Conservation (phyloP, 2,329 filamentous ascomycete genomes). For the Amesomyces nigricolor region DNA sequence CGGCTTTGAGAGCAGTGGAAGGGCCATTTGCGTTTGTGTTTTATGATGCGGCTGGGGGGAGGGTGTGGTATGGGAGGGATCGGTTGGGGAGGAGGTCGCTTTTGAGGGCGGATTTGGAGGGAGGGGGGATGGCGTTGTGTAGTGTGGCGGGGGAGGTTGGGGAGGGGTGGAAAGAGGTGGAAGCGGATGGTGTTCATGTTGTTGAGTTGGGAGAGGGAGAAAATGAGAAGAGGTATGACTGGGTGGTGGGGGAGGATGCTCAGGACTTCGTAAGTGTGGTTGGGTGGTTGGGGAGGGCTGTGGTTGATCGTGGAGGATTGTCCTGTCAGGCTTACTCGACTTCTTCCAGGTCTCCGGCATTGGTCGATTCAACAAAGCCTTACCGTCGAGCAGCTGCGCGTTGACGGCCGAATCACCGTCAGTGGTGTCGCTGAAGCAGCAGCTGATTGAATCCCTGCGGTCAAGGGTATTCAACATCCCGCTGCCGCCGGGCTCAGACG, state of each 20-base stretch:
- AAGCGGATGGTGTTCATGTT: constrained; percentile 75
- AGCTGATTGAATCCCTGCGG: constrained; percentile 56
- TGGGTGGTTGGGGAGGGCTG: not conserved
- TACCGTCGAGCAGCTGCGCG: constrained; percentile 31
- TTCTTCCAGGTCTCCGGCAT: constrained; percentile 46
- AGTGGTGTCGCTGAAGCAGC: constrained; percentile 47
- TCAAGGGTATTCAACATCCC: constrained; percentile 63
- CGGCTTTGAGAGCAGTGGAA: constrained; percentile 55
- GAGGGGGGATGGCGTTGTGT: constrained; percentile 54
- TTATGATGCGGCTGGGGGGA: constrained; percentile 57
- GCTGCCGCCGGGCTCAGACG: constrained; percentile 34
- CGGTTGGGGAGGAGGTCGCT: constrained; percentile 82
- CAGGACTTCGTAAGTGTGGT: constrained; percentile 41
- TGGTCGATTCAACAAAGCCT: constrained; percentile 45
- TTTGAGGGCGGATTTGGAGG: constrained; percentile 45
- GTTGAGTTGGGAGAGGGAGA: constrained; percentile 45
- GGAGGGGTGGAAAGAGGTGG: constrained; percentile 68
- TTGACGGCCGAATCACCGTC: constrained; percentile 42
- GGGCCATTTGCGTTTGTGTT: constrained; percentile 91
- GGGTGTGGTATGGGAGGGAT: constrained; percentile 79
- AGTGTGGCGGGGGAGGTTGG: constrained; percentile 58
- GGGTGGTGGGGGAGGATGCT: constrained; percentile 31
- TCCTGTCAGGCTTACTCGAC: constrained; percentile 38
- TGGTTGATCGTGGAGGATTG: constrained; percentile 16
- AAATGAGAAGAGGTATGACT: constrained; percentile 27